Conservation (phyloP, 2,329 filamentous ascomycete genomes). For the Hypoxylon sp. region DNA sequence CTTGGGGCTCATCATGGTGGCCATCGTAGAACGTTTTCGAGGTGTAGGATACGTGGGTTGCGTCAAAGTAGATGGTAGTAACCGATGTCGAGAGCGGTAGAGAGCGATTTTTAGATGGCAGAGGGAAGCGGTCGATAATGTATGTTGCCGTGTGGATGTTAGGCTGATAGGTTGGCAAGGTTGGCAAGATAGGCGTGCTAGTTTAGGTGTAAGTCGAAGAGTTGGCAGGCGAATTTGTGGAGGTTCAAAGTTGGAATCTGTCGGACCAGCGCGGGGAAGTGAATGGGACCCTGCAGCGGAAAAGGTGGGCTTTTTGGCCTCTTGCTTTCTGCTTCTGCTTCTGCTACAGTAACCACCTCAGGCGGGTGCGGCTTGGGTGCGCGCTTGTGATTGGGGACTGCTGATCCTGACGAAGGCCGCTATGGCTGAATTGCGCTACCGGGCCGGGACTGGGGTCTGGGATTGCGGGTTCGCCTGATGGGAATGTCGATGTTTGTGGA, state of each 20-base stretch:
- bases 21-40: conserved; percentile 36
- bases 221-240: conserved; percentile 22
- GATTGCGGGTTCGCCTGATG: conserved; percentile 9
- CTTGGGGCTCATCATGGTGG: conserved; percentile 41
- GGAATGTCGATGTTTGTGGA: conserved; percentile 16
- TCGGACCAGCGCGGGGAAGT: conserved; percentile 31
- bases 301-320: conserved; percentile 21
- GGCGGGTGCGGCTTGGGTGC: background rate
- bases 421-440: conserved; percentile 7
- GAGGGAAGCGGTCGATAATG: background rate
- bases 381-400: conserved; percentile 25
- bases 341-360: too few species aligned
- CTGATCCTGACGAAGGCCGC: conserved; percentile 28
- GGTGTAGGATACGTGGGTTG: background rate
- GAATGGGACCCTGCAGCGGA: conserved; percentile 30
- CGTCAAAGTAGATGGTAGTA: too few species aligned
- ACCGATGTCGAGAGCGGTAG: conserved; percentile 1
- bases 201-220: too few species aligned
- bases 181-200: too few species aligned
- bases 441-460: background rate
- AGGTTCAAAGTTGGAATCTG: conserved; percentile 27
- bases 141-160: background rate
- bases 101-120: too few species aligned
- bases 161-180: conserved; percentile 2
- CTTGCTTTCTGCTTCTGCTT: background rate